Conservation (phyloP, 495 filamentous ascomycete species). For the Xylaria acuta region DNA sequence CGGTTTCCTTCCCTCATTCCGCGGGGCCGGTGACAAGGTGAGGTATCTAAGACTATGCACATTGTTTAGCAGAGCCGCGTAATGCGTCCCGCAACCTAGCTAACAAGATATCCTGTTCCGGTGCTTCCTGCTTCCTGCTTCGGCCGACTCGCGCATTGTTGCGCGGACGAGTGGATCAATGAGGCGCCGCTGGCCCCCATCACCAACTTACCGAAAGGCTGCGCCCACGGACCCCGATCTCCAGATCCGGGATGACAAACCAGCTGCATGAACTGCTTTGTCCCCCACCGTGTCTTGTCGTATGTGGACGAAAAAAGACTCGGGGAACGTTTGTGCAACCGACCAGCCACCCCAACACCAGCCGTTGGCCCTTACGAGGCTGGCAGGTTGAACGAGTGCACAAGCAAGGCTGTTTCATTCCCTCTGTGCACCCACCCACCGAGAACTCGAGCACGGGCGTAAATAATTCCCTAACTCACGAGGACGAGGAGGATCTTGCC, state of each 20-base stretch:
- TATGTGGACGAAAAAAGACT: not conserved
- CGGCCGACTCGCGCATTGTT: not conserved
- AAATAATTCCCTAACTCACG: not conserved
- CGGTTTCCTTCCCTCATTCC: slow-evolving; percentile 12
- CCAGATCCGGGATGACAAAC: not conserved
- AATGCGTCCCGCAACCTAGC: not conserved
- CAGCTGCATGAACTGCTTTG: slow-evolving; percentile 14
- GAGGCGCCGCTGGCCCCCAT: slow-evolving; percentile 8
- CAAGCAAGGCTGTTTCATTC: not conserved
- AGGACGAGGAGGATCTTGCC: slow-evolving; percentile 5
- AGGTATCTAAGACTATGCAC: not conserved
- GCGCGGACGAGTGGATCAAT: not conserved
- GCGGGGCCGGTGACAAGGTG: not conserved
- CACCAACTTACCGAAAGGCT: slow-evolving; percentile 11
- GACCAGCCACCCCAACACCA: not conserved
- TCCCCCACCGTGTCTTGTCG: slow-evolving; percentile 4
- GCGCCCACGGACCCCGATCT: slow-evolving; percentile 11
- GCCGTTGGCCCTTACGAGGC: not conserved
- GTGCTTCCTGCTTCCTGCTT: not conserved
- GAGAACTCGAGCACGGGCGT: not conserved
- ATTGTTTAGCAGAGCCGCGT: slow-evolving; percentile 6
- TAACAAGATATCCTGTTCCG: not conserved
- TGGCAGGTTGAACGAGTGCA: slow-evolving; percentile 4
- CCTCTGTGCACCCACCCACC: not conserved
- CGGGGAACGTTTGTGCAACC: not conserved